phyloP scores from a whole-genome alignment of 179 eudicot species.

The Nepenthes alata region DNA sequence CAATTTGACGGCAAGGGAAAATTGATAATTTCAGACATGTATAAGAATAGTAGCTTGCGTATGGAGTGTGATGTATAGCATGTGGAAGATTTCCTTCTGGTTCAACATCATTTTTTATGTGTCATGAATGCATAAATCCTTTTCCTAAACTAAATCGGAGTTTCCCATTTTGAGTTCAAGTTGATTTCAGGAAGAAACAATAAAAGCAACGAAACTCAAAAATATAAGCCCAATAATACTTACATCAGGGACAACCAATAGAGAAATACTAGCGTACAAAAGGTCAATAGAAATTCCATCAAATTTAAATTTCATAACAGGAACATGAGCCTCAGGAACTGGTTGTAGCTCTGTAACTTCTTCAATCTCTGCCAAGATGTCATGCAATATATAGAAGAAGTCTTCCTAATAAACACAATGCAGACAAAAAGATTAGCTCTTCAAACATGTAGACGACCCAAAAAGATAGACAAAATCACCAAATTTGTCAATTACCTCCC shows the following conservation, averaged over 20 bases:
- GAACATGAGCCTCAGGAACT: slow-evolving; percentile 90
- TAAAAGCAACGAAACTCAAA: not conserved
- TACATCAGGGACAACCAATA: slow-evolving; percentile 77
- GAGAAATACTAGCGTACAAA: slow-evolving; percentile 70
- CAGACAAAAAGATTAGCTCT: not conserved
- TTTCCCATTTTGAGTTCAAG: too few species aligned
- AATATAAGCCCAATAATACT: slow-evolving; percentile 14
- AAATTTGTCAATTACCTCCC: slow-evolving; percentile 43
- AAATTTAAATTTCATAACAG: slow-evolving; percentile 86
- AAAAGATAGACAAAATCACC: too few species aligned
- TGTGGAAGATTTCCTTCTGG: too few species aligned
- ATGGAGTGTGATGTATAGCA: too few species aligned
- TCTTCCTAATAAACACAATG: slow-evolving; percentile 39
- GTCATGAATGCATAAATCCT: too few species aligned
- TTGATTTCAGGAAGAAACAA: too few species aligned
- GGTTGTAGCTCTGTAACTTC: slow-evolving; percentile 86
- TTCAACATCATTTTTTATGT: too few species aligned
- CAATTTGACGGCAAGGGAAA: not conserved
- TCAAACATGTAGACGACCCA: too few species aligned
- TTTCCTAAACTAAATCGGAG: too few species aligned
- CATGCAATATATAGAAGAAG: slow-evolving; percentile 56
- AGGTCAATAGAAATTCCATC: slow-evolving; percentile 81
- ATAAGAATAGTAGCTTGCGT: not conserved
- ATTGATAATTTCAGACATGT: not conserved
- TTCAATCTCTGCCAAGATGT: slow-evolving; percentile 48